Evolutionary conservation across 1,284 basidiomycete species (phyloP).

Genomic region (Marasmius fiardii): DNA sequence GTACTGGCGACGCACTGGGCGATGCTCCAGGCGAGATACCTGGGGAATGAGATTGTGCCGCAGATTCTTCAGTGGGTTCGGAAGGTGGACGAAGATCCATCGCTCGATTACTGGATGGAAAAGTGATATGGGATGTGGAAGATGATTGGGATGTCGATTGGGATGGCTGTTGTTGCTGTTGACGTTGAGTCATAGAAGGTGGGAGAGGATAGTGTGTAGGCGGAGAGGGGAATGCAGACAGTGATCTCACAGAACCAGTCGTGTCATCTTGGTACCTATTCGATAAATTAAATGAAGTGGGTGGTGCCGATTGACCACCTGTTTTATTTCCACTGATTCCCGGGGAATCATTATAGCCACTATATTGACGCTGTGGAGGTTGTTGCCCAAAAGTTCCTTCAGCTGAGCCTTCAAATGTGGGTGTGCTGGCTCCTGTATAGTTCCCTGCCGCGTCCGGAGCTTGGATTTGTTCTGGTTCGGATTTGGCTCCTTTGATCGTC

Average conservation of each 20-base stretch:
- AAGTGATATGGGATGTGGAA: slow-evolving; percentile 24
- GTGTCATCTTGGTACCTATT: slow-evolving; percentile 34
- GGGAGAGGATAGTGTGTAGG: slow-evolving; percentile 69
- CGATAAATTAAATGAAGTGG: slow-evolving; percentile 32
- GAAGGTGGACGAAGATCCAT: not conserved
- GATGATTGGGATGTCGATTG: slow-evolving; percentile 25
- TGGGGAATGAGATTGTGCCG: not conserved
- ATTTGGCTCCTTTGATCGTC: not conserved
- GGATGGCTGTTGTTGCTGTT: slow-evolving; percentile 25
- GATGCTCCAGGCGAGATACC: slow-evolving; percentile 20
- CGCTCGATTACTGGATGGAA: slow-evolving; percentile 17
- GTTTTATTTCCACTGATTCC: not conserved
- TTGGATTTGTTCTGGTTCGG: not conserved
- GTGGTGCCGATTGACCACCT: slow-evolving; percentile 12
- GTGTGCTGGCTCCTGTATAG: not conserved
- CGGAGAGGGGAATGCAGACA: slow-evolving; percentile 68
- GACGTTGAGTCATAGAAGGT: slow-evolving; percentile 30
- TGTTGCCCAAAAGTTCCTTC: not conserved
- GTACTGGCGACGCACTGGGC: slow-evolving; percentile 16
- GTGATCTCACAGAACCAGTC: slow-evolving; percentile 57
- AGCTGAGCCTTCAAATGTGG: not conserved
- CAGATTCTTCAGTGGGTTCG: not conserved
- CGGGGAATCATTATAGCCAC: not conserved
- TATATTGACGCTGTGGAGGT: not conserved
- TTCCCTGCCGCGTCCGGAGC: not conserved